phyloP scores from a whole-genome alignment of 148 eudicot species.

The Vaccinium corymbosum region DNA sequence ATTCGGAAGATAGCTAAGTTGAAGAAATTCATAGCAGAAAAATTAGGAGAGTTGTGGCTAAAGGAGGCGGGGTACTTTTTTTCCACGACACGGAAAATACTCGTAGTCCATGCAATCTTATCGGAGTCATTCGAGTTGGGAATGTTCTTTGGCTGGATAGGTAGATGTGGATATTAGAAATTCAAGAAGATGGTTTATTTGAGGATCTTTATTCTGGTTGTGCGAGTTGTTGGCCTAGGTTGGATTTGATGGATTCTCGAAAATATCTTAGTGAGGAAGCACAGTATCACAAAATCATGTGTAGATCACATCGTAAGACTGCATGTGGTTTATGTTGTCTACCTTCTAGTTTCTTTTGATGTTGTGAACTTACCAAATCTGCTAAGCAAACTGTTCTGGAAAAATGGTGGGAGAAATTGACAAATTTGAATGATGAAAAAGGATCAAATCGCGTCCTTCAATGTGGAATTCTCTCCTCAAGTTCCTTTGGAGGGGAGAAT shows the following conservation, averaged over 20 bases:
- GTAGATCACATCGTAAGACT: neutral
- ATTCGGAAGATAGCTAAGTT: neutral
- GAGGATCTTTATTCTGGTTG: neutral
- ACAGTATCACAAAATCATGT: neutral
- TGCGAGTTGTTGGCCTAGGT: neutral
- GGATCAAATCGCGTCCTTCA: neutral
- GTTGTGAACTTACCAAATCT: neutral
- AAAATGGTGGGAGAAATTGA: neutral
- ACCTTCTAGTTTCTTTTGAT: neutral
- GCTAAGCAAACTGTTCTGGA: neutral
- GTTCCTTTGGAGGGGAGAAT: neutral
- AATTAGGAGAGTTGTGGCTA: neutral
- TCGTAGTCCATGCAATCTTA: neutral
- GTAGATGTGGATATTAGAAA: neutral
- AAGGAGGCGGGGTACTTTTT: neutral
- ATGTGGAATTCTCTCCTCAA: neutral
- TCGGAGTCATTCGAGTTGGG: neutral
- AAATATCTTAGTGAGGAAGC: neutral
- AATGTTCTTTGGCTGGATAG: neutral
- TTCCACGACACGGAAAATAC: neutral
- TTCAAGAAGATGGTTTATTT: neutral
- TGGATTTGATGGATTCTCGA: neutral
- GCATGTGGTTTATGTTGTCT: neutral
- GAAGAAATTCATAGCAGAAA: neutral
- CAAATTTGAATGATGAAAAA: neutral